Evolutionary conservation across 495 filamentous ascomycete species (phyloP).

Genomic region (Jackrogersella multiformis): DNA sequence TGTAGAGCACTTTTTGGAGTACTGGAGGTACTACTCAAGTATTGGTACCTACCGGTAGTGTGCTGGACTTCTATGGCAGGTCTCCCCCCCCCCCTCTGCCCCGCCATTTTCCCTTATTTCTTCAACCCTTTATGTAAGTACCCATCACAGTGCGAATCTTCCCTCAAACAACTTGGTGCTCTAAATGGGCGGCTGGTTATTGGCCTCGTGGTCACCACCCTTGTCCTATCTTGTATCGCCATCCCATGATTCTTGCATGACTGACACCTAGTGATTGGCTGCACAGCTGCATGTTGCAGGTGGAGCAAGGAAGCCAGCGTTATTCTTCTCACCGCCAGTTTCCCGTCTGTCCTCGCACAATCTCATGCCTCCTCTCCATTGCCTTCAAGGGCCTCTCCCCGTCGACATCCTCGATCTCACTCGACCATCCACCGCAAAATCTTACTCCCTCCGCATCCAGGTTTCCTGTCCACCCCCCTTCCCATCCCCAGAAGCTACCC

Average conservation of each 20-base stretch:
- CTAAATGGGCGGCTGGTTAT: constrained; percentile 37
- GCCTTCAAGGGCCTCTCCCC: constrained; percentile 47
- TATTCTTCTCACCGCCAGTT: constrained; percentile 51
- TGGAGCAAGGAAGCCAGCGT: constrained; percentile 49
- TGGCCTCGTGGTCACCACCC: constrained; percentile 41
- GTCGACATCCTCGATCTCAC: constrained; percentile 50
- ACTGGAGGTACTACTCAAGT: too few species aligned
- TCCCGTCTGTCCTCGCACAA: constrained; percentile 49
- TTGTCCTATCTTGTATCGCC: constrained; percentile 39
- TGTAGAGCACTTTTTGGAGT: background rate
- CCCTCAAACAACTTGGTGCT: background rate
- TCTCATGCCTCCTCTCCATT: constrained; percentile 43
- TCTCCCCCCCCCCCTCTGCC: background rate
- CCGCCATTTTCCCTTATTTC: constrained; percentile 4
- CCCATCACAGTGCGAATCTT: constrained; percentile 32
- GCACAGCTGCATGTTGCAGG: constrained; percentile 46
- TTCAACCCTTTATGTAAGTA: constrained; percentile 17
- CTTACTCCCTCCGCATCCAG: constrained; percentile 49
- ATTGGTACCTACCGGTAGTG: too few species aligned
- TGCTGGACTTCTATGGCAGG: background rate
- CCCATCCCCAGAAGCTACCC: constrained; percentile 36
- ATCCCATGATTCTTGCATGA: constrained; percentile 44
- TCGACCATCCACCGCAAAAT: constrained; percentile 48
- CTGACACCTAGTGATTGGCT: constrained; percentile 43
- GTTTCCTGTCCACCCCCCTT: constrained; percentile 36